Base-by-base conservation (phyloP, 176 grass and related monocot genomes). In the Eragrostis nindensis region DNA sequence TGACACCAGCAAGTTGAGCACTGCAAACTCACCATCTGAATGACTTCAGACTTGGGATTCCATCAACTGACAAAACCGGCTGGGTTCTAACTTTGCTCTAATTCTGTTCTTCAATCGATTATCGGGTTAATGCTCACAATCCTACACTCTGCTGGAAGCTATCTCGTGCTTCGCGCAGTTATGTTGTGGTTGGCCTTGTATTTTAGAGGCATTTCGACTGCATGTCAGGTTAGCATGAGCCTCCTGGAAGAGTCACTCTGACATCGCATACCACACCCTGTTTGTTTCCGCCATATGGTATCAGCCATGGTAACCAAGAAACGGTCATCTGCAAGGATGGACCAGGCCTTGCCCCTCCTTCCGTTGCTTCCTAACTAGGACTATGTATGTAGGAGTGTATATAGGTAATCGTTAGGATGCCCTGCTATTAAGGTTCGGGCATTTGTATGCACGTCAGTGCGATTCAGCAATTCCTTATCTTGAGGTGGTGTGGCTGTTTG, bases 311-410 rank as follows among this genome's bases (percentile, higher is more conserved):
- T 76, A 62, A 36, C 41, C 36, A 53, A 73, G 60, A 74, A 73
- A 24, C 29, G 25, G 50, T 62, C 24, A 63, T 29, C 66, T 65
- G 5, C 66, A 71, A 50, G 32, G 68, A 49, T 77, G 57, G 25
- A 44, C 21, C 44, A 16, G 26, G 18, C 47, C 63, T 52, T 68
- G 59, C 15, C n/a, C 49, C 50, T 16, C 18, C 54, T 54, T 73
- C 44, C 12, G 27, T 18, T 80, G 36, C 52, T 68, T 52, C 78
- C 72, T 82, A 85, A 82, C 67, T 84, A 87, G 85, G 27, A 77
- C 44, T 81, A 62, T 83, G 78, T 84, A 76, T 75, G 75, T 78
- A 57, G n/a, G 56, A 48, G 30, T 85, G 66, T 82, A 78, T 90
- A 85, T 82, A 82, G 62, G 81, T 49, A 30, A 57, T 50, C 78